Conservation (phyloP, 495 filamentous ascomycete species). For the Aspergillus egyptiacus region DNA sequence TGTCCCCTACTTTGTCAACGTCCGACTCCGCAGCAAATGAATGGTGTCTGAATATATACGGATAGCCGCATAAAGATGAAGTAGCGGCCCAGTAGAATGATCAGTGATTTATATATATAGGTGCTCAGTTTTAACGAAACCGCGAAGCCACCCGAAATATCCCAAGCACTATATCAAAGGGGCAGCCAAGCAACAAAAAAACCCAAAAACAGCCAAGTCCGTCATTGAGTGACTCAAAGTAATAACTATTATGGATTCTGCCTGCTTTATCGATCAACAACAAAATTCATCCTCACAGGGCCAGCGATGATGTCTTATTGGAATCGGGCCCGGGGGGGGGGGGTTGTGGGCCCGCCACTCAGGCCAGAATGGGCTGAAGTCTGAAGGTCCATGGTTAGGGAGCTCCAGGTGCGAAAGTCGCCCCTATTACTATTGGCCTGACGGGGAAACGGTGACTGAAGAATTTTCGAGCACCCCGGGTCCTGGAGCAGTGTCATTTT, state of each 20-base stretch:
- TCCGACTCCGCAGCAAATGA: background rate
- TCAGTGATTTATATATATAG: slow-evolving; percentile 14
- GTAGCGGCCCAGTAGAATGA: background rate
- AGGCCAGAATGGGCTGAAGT: background rate
- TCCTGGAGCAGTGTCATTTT: no score
- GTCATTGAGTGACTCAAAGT: background rate
- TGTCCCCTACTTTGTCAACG: slow-evolving; percentile 11
- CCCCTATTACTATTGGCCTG: slow-evolving; percentile 4
- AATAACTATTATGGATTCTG: background rate
- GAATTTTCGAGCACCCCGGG: slow-evolving; percentile 4
- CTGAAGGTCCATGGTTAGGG: background rate
- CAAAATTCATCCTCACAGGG: background rate
- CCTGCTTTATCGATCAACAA: slow-evolving; percentile 6
- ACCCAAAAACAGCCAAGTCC: no score
- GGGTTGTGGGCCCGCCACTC: slow-evolving; percentile 13
- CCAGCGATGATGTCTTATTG: slow-evolving; percentile 5
- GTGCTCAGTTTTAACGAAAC: background rate
- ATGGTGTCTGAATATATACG: background rate
- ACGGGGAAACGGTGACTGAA: slow-evolving; percentile 1
- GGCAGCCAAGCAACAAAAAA: slow-evolving; percentile 29
- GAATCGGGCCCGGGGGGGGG: no score
- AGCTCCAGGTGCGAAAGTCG: background rate
- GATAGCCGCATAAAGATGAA: background rate
- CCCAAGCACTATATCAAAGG: slow-evolving; percentile 13
- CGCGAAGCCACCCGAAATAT: background rate